A percentile compares a stretch with the other conserved stretches of the same genome.
phyloP scores from a whole-genome alignment of 2,329 filamentous ascomycete genomes.

The Macrophomina phaseolina region DNA sequence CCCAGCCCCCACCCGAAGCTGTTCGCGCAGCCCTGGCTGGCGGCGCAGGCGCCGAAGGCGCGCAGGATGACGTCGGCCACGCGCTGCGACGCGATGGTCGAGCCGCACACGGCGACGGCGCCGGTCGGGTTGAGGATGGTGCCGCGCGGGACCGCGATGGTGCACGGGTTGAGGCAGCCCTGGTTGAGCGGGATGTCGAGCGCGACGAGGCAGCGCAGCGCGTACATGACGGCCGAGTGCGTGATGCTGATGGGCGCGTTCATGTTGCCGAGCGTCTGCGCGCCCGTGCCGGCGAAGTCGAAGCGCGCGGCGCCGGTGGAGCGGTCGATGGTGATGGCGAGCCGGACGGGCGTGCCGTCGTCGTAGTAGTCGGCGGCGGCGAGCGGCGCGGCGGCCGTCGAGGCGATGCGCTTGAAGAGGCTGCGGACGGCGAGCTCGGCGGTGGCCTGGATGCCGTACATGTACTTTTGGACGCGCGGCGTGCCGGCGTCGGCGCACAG shows the following conservation, averaged over 20 bases:
- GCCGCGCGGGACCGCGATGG: slow-evolving; percentile 40
- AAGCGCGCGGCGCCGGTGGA: slow-evolving; percentile 42
- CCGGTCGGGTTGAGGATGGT: slow-evolving; percentile 43
- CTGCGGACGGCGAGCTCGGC: slow-evolving; percentile 69
- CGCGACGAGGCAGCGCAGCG: slow-evolving; percentile 43
- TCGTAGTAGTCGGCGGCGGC: slow-evolving; percentile 44
- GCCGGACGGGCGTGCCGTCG: slow-evolving; percentile 44
- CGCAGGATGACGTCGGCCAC: slow-evolving; percentile 34
- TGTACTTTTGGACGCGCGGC: slow-evolving; percentile 47
- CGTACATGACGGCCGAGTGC: slow-evolving; percentile 49
- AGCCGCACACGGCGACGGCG: slow-evolving; percentile 39
- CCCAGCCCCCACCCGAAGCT: slow-evolving; percentile 39
- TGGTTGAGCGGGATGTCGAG: slow-evolving; percentile 49
- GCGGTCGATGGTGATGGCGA: slow-evolving; percentile 41
- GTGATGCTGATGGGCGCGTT: slow-evolving; percentile 46
- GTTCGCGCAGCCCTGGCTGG: slow-evolving; percentile 34
- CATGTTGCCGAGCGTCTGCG: slow-evolving; percentile 44
- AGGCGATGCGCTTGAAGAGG: slow-evolving; percentile 69
- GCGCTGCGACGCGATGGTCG: slow-evolving; percentile 31
- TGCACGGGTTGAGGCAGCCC: slow-evolving; percentile 46
- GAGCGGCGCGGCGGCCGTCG: slow-evolving; percentile 40
- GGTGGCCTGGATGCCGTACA: slow-evolving; percentile 46
- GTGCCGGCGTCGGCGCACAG: slow-evolving; percentile 45
- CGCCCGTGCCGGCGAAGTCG: slow-evolving; percentile 47
- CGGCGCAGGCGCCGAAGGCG: slow-evolving; percentile 30